phyloP scores from a whole-genome alignment of 768 basidiomycete species.

The Xerocomellus intermedius region DNA sequence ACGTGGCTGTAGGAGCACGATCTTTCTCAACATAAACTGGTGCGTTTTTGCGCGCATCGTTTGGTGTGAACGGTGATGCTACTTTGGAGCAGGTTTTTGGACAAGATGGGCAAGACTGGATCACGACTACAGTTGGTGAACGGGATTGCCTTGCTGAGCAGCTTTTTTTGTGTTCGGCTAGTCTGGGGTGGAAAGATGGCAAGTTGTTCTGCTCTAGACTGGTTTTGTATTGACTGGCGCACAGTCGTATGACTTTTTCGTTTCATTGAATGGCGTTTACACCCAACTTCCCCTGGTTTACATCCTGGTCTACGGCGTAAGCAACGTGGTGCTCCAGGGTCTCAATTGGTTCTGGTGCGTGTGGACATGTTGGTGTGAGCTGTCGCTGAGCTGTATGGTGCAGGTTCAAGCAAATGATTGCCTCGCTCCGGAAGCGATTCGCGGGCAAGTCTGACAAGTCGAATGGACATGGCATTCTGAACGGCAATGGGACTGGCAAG shows the following conservation, averaged over 20 bases:
- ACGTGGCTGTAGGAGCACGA: constrained; percentile 56
- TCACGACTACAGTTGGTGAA: constrained; percentile 67
- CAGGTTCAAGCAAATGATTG: constrained; percentile 75
- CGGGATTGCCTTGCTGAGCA: constrained; percentile 59
- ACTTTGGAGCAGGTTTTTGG: constrained; percentile 55
- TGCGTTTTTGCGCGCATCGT: constrained; percentile 30
- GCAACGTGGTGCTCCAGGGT: constrained; percentile 64
- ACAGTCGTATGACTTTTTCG: constrained; percentile 67
- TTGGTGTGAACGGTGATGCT: not conserved
- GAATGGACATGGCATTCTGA: constrained; percentile 10
- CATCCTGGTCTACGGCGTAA: constrained; percentile 48
- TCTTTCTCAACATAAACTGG: constrained; percentile 90
- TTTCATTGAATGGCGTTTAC: constrained; percentile 55
- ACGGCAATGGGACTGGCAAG: constrained; percentile 21
- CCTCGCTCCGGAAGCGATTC: constrained; percentile 63
- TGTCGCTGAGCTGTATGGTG: not conserved
- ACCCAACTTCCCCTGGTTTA: constrained; percentile 52
- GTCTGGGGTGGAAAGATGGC: constrained; percentile 62
- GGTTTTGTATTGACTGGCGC: constrained; percentile 1
- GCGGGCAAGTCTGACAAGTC: constrained; percentile 18
- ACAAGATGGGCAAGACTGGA: constrained; percentile 74
- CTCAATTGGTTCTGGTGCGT: constrained; percentile 82
- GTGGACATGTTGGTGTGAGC: not conserved
- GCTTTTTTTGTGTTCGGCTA: constrained; percentile 71
- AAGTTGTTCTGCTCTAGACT: not conserved